Evolutionary conservation across 495 filamentous ascomycete genomes (phyloP).

Genomic region (Penicillium longicatenatum): DNA sequence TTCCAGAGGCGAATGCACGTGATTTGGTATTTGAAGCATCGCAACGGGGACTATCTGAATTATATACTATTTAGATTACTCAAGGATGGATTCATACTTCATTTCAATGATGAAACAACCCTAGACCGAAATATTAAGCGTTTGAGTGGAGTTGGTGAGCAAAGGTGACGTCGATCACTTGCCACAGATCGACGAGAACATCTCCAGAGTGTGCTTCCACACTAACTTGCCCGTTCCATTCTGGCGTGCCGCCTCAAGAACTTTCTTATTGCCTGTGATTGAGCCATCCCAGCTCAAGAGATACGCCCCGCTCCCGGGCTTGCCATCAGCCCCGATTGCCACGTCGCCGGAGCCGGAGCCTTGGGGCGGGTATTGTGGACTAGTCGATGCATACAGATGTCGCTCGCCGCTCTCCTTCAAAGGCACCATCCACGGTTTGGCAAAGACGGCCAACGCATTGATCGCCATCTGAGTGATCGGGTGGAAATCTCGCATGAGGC

Average conservation of each 20-base stretch:
- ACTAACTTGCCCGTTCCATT: conserved; percentile 21
- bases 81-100: neutral
- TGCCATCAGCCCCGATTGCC: conserved; percentile 23
- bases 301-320: conserved; percentile 26
- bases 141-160: conserved; percentile 5
- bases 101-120: neutral
- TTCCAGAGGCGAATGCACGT: conserved; percentile 17
- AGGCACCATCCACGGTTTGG: conserved; percentile 30
- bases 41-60: neutral
- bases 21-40: conserved; percentile 7
- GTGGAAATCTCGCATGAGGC: conserved; percentile 27
- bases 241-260: conserved; percentile 18
- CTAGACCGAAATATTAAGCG: neutral
- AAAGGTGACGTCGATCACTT: conserved; percentile 4
- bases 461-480: conserved; percentile 12
- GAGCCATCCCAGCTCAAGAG: conserved; percentile 22
- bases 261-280: conserved; percentile 17
- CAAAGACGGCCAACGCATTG: conserved; percentile 16
- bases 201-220: conserved; percentile 24
- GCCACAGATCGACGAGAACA: conserved; percentile 24
- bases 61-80: neutral
- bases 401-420: conserved; percentile 46
- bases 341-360: conserved; percentile 4
- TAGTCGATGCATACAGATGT: conserved; percentile 48
- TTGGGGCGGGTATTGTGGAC: conserved; percentile 35